These are phyloP conservation scores for Leishmania major DNA, from an alignment of 208 protist genomes.

Conservation along the genomic window DNA sequence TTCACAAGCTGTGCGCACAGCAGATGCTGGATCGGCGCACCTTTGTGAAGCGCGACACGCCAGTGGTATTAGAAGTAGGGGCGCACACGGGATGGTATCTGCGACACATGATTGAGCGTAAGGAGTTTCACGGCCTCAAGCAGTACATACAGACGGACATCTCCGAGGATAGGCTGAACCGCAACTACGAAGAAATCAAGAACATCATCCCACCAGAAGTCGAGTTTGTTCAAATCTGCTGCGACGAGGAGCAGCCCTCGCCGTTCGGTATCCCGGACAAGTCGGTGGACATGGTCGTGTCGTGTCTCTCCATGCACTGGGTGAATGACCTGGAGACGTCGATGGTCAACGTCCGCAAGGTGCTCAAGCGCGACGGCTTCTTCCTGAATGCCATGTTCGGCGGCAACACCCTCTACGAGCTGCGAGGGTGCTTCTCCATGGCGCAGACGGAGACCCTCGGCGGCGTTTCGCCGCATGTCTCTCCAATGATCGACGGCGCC, in stretches of 20 bases:
- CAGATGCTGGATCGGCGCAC: conserved; percentile 86
- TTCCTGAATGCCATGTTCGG: conserved; percentile 88
- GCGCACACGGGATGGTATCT: conserved; percentile 89
- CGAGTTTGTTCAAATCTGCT: conserved; percentile 90
- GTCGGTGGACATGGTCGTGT: conserved; percentile 90
- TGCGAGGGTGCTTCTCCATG: conserved; percentile 87
- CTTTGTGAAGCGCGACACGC: conserved; percentile 87
- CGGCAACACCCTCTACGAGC: conserved; percentile 92
- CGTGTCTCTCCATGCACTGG: conserved; percentile 92
- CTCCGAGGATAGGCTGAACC: conserved; percentile 80
- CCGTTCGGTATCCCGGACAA: conserved; percentile 82
- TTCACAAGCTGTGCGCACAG: conserved; percentile 80
- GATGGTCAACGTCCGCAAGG: conserved; percentile 76
- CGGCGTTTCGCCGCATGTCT: conserved; percentile 88
- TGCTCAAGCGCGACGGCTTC: conserved; percentile 90
- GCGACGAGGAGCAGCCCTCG: conserved; percentile 76
- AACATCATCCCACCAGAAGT: conserved; percentile 75
- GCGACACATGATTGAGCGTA: conserved; percentile 85
- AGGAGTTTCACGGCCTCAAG: conserved; percentile 81
- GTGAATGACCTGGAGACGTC: conserved; percentile 89
- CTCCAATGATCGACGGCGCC: conserved; percentile 87
- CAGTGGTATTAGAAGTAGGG: conserved; percentile 82
- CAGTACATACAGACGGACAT: conserved; percentile 94
- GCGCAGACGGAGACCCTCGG: conserved; percentile 87
- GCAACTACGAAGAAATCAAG: conserved; percentile 87